phyloP scores from a whole-genome alignment of 331 rosid species.

The Malus hybrid region DNA sequence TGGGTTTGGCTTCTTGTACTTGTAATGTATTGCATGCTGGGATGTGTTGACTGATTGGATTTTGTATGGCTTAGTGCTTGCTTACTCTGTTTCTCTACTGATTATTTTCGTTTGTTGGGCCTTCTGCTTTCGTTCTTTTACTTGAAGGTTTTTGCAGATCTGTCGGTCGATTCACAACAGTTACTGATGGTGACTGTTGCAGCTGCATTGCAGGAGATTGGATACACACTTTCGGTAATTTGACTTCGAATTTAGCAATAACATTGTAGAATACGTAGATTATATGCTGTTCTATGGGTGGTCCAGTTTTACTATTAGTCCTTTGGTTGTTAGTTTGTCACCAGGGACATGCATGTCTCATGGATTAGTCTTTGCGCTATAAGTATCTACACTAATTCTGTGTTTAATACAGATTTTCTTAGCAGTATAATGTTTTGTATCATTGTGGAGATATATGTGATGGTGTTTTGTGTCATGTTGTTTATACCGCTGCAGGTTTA shows the following conservation, averaged over 20 bases:
- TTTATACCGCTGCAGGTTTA: constrained; percentile 52
- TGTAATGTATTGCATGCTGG: background rate
- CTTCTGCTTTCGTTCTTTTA: constrained; percentile 3
- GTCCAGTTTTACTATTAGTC: background rate
- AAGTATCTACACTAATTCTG: background rate
- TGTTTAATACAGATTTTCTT: background rate
- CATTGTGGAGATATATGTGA: background rate
- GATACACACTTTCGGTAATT: constrained; percentile 68
- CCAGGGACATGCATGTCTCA: background rate
- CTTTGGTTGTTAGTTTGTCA: background rate
- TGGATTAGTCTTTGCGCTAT: background rate
- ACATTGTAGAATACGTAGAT: background rate
- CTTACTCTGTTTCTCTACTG: background rate
- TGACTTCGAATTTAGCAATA: background rate
- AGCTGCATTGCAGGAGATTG: constrained; percentile 72
- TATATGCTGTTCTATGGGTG: background rate
- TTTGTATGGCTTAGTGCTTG: background rate
- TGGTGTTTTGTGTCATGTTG: background rate
- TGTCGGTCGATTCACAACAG: constrained; percentile 73
- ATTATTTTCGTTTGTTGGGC: background rate
- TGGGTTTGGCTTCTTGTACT: background rate
- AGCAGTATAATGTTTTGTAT: background rate
- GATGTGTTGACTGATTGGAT: background rate
- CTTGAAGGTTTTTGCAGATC: constrained; percentile 75
- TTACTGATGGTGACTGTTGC: constrained; percentile 73